Percentiles rank a stretch among this genome's conserved stretches.
Conservation (phyloP, 2,329 filamentous ascomycete species). For the Grosmannia clavigera region DNA sequence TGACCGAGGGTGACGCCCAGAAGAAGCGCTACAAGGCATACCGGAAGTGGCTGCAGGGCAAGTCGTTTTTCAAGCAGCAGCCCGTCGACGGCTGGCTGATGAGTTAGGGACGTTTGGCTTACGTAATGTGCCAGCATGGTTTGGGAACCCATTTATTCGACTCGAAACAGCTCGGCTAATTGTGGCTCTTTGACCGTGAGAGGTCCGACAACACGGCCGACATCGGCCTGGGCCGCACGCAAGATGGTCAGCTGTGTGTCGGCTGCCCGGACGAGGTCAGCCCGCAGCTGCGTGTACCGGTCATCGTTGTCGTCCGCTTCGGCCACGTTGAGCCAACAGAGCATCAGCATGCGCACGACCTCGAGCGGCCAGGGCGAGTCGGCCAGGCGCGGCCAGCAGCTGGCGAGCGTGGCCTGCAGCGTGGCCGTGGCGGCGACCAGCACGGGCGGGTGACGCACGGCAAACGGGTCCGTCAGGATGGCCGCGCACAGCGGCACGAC, state of each 20-base stretch:
- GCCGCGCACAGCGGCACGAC: constrained; percentile 54
- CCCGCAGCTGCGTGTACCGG: constrained; percentile 17
- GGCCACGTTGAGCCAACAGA: constrained; percentile 50
- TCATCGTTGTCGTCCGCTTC: constrained; percentile 17
- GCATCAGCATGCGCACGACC: constrained; percentile 46
- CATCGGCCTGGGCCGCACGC: constrained; percentile 13
- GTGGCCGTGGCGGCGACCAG: constrained; percentile 40
- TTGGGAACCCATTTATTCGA: neutral
- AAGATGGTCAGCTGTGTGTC: constrained; percentile 23
- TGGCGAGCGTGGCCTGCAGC: constrained; percentile 45
- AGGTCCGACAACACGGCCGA: constrained; percentile 18
- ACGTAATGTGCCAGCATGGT: neutral
- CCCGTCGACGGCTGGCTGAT: constrained; percentile 33
- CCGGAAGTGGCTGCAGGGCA: constrained; percentile 84
- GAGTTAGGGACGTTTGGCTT: neutral
- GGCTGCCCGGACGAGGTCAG: constrained; percentile 21
- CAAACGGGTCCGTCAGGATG: constrained; percentile 58
- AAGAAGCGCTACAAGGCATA: constrained; percentile 98
- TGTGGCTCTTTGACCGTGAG: constrained; percentile 25
- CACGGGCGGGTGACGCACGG: constrained; percentile 37
- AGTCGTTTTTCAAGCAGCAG: constrained; percentile 91
- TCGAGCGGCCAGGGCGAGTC: constrained; percentile 44
- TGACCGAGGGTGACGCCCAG: constrained; percentile 69
- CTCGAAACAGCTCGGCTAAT: constrained; percentile 21
- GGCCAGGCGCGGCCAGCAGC: constrained; percentile 56